Base-by-base conservation (phyloP, 805 yeast species). In the Saccharomycopsis amapae region DNA sequence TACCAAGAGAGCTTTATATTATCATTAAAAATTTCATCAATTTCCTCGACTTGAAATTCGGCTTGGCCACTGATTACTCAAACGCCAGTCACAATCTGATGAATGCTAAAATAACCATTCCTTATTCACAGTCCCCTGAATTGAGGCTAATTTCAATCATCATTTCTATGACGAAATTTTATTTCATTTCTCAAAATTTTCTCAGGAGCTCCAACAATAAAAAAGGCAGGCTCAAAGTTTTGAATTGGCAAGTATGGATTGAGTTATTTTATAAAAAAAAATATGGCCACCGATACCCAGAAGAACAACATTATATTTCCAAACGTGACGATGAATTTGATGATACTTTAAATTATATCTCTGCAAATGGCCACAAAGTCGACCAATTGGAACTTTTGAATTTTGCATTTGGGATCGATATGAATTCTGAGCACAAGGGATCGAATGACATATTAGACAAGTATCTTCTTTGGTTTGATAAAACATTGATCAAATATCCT, bases 401-500 rank as follows among this genome's bases (percentile, higher is more conserved):
- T 18, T 40, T 26, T 23, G 31, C 47, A 3, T 31, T 60, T 17
- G 7, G 20, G 55, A 20, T 33, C 42, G 24, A 35, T 48, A 5
- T 47, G 57, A 1, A 58, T 56, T 1, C 58, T 64, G 1, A 55
- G 59, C 2, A 62, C 63, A 7, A 45, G 58, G 4, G 69, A 69
- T n/a, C 13, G 55, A 79, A 3, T 41, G 68, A 9, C 12, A 19
- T 28, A 6, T 33, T 50, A n/a, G 41, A 66, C 3, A 58, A 65
- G 23, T 82, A 78, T 58, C 58, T 79, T 23, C 63, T 69, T 19
- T 75, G 82, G 78, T 67, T 74, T 42, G 62, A 67, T 42, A 65
- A 65, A 7, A 59, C 58, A 32, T 41, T 67, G 12, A 52, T 65
- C 2, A 53, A 57, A 24, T 48, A 53, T 3, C 38, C 45, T 5